Conservation (phyloP, 352 stramenopile genomes). For the Phytophthora syringae region DNA sequence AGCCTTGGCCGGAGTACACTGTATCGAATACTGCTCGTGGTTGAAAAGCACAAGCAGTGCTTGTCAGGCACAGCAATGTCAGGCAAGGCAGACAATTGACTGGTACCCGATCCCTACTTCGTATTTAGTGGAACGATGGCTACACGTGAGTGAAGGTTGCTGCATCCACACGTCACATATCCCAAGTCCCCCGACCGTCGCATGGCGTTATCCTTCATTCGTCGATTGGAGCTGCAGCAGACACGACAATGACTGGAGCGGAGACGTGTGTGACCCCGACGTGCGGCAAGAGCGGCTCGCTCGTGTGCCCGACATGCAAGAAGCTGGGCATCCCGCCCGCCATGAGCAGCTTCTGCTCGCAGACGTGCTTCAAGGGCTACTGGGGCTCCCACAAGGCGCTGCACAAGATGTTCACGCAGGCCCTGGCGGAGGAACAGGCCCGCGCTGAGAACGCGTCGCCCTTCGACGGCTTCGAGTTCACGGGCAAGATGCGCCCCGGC, state of each 20-base stretch:
- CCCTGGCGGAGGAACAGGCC: conserved; percentile 42
- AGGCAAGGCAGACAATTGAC: too few species aligned
- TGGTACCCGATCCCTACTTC: too few species aligned
- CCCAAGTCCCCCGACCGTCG: too few species aligned
- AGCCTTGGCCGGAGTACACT: too few species aligned
- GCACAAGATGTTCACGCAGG: conserved; percentile 93
- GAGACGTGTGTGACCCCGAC: conserved; percentile 69
- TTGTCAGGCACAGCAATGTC: too few species aligned
- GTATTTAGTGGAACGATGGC: too few species aligned
- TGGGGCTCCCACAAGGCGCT: conserved; percentile 96
- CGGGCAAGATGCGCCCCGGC: conserved; percentile 83
- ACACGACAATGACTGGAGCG: conserved; percentile 21
- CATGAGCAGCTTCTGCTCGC: conserved; percentile 93
- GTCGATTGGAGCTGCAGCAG: conserved; percentile 21
- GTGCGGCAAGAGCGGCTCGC: conserved; percentile 82
- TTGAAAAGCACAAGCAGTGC: too few species aligned
- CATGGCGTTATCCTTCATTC: conserved; percentile 1
- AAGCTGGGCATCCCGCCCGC: conserved; percentile 87
- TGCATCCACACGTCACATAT: too few species aligned
- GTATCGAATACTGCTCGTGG: too few species aligned
- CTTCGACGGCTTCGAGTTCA: conserved; percentile 86
- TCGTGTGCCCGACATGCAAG: conserved; percentile 93
- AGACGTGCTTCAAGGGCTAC: conserved; percentile 97
- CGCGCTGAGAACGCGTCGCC: conserved; percentile 24
- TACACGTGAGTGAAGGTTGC: too few species aligned